phyloP scores from a whole-genome alignment of 805 yeast genomes.

The Debaryomyces maramus region DNA sequence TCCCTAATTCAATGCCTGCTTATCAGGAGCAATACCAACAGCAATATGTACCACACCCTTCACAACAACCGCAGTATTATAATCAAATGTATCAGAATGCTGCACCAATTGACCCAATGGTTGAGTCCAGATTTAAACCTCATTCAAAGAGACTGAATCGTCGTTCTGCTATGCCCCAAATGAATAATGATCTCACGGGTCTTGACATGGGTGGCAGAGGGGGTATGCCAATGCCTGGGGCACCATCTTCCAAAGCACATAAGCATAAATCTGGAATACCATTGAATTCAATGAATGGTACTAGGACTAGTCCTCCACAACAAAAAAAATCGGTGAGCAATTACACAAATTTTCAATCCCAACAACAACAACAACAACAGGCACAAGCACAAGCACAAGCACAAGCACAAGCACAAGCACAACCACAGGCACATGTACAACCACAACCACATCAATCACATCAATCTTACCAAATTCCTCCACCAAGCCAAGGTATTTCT shows the following conservation, averaged over 20 bases:
- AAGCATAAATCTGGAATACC: slow-evolving; percentile 15
- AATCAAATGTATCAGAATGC: slow-evolving; percentile 16
- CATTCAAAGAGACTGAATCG: slow-evolving; percentile 33
- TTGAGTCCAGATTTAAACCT: slow-evolving; percentile 24
- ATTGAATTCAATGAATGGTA: slow-evolving; percentile 13
- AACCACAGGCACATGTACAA: neutral
- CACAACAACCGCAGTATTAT: slow-evolving; percentile 4
- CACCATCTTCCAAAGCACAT: slow-evolving; percentile 15
- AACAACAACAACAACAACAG: neutral
- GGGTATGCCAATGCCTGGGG: slow-evolving; percentile 45
- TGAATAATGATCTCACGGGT: slow-evolving; percentile 29
- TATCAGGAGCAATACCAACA: slow-evolving; percentile 9
- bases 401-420: neutral
- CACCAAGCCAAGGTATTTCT: neutral
- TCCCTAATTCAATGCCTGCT: slow-evolving; percentile 13
- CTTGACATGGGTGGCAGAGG: slow-evolving; percentile 48
- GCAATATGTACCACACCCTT: slow-evolving; percentile 5
- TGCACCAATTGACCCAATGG: slow-evolving; percentile 25
- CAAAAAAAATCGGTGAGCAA: slow-evolving; percentile 5
- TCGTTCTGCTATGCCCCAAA: slow-evolving; percentile 34
- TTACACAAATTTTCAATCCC: neutral
- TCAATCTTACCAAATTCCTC: too few species aligned
- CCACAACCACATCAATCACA: too few species aligned
- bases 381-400: neutral
- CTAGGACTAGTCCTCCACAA: slow-evolving; percentile 11